These are phyloP conservation scores for Aulographum hederae DNA, from an alignment of 2,329 filamentous ascomycete genomes.

Conservation along the genomic window DNA sequence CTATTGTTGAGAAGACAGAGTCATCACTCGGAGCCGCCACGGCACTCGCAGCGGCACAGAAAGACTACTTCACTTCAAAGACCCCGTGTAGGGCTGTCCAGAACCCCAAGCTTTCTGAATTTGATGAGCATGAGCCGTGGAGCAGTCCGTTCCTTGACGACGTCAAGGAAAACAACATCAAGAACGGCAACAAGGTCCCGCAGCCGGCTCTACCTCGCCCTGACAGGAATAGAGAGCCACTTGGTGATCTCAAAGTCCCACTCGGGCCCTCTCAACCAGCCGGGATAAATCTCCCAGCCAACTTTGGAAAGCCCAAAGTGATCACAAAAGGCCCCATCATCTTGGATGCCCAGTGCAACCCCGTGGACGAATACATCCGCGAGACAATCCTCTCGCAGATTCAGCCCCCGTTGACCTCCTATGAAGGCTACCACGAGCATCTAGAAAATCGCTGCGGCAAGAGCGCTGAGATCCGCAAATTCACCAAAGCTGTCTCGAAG, in stretches of 20 bases:
- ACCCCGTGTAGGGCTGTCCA: conserved; percentile 49
- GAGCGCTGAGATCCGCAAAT: conserved; percentile 63
- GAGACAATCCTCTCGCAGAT: conserved; percentile 56
- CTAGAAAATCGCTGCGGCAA: conserved; percentile 43
- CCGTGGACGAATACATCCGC: conserved; percentile 60
- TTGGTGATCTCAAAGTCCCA: conserved; percentile 18
- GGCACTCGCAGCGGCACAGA: conserved; percentile 22
- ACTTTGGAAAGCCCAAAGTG: conserved; percentile 11
- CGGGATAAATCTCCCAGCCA: background rate
- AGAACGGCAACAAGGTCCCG: conserved; percentile 22
- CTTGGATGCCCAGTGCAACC: conserved; percentile 71
- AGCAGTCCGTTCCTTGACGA: conserved; percentile 60
- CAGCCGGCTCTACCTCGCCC: conserved; percentile 32
- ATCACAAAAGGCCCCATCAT: conserved; percentile 54
- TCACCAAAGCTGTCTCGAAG: conserved; percentile 48
- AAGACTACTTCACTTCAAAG: conserved; percentile 47
- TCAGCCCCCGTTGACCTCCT: conserved; percentile 54
- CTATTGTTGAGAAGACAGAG: conserved; percentile 91
- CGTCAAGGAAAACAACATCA: conserved; percentile 28
- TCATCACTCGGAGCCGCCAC: conserved; percentile 57
- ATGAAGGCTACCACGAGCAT: conserved; percentile 66
- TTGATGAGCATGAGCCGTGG: conserved; percentile 26
- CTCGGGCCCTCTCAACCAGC: conserved; percentile 8
- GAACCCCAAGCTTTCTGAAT: conserved; percentile 19
- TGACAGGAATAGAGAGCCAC: conserved; percentile 26